A percentile compares a stretch with the other conserved stretches of the same genome.
Evolutionary conservation across 768 basidiomycete genomes (phyloP).

Genomic region (Russula compacta): DNA sequence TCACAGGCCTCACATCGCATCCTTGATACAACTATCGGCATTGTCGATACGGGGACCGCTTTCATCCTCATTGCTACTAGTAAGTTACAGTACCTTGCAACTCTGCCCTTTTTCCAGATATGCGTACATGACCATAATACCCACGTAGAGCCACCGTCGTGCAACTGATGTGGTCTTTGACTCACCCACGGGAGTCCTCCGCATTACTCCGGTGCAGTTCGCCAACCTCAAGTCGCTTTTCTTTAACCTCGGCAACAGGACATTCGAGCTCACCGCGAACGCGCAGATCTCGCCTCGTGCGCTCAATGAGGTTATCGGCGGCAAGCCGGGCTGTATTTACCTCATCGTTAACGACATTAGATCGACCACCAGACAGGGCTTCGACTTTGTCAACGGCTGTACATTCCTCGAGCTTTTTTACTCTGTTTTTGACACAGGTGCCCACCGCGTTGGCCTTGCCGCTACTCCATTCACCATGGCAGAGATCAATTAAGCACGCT

Average conservation of each 20-base stretch:
- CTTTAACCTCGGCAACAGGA: slow-evolving; percentile 27
- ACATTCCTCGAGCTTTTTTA: slow-evolving; percentile 56
- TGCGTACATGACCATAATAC: too few relatives aligned
- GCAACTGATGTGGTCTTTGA: slow-evolving; percentile 28
- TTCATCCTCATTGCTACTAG: slow-evolving; percentile 27
- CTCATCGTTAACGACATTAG: slow-evolving; percentile 33
- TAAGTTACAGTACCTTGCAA: too few relatives aligned
- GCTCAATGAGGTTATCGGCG: slow-evolving; percentile 38
- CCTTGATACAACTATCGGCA: slow-evolving; percentile 25
- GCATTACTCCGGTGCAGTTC: slow-evolving; percentile 24
- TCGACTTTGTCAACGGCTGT: slow-evolving; percentile 50
- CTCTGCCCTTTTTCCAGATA: slow-evolving; percentile 1
- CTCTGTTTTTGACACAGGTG: slow-evolving; percentile 53
- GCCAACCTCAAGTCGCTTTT: slow-evolving; percentile 26
- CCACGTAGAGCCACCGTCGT: slow-evolving; percentile 24
- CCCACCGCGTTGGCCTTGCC: slow-evolving; percentile 51
- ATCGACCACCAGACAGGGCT: slow-evolving; percentile 27
- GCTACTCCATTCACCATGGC: slow-evolving; percentile 41
- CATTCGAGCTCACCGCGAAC: slow-evolving; percentile 37
- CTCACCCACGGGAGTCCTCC: slow-evolving; percentile 26
- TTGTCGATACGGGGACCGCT: slow-evolving; percentile 32
- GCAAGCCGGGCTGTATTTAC: slow-evolving; percentile 29
- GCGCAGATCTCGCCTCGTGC: slow-evolving; percentile 36
- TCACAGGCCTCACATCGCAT: slow-evolving; percentile 20
- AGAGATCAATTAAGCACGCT: slow-evolving; percentile 25